Evolutionary conservation across 2,329 filamentous ascomycete species (phyloP), one percentile per base, ranked within the genome.

Genomic region (Apiospora malaysiana): DNA sequence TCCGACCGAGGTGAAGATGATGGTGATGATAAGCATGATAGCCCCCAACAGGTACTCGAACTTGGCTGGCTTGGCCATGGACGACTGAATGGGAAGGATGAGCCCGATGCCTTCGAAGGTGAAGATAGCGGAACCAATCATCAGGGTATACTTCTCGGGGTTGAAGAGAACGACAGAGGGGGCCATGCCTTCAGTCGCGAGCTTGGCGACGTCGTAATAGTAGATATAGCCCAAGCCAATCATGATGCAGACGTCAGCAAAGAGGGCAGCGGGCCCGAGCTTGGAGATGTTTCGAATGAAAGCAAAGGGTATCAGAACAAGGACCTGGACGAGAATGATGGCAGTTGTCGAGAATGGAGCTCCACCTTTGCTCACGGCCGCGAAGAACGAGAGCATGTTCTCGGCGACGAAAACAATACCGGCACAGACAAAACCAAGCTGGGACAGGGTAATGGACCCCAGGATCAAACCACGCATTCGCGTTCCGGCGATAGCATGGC

Each of bases 41-140:
- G 88, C 74, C 72, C 86, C 91, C 1, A 94, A 87, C 3, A 94
- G 85, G 70, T 84, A 84, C 75, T 88, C 86, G 75, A 94, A 94
- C 23, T 90, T 86, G 73, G 93, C 84, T 0, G 92, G 92, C 71
- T 90, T 84, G 76, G 88, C 88, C 92, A 94, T 94, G 70, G 90
- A 92, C 10, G 91, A 92, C 78, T 94, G 91, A 69, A 94, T 94
- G 0, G 92, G 92, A 10, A 94, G 83, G 73, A 94, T 93, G 32
- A 94, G 87, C 0, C 92, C 92, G 66, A 94, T 94, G 66, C 92
- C 92, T 78, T 94, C 92, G 75, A 93, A 94, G 0, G 92, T 93
- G 81, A 94, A 94, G 77, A 94, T 93, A 47, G 91, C 89, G 1
- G 91, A 89, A 69, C 92, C 92, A 66, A 94, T 87, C 37, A 91